Base-by-base conservation (phyloP, 2,329 filamentous ascomycete genomes). In the Dothidotthia symphoricarpi region DNA sequence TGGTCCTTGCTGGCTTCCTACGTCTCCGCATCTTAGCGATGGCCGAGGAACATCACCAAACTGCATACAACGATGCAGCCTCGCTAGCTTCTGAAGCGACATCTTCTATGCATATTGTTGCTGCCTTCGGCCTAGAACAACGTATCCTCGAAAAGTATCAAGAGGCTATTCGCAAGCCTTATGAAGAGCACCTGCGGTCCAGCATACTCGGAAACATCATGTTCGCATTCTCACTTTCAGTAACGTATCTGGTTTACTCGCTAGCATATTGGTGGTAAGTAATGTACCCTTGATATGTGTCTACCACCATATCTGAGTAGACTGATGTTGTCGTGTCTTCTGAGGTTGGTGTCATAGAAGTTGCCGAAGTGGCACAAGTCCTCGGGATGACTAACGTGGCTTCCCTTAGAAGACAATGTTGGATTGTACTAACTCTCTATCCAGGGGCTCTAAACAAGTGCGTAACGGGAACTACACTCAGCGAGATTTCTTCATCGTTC, bases 1-100 rank as follows among this genome's bases (percentile, higher is more conserved):
- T 76, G 65, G 45, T 75, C 4, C 46, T 71, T 1, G 67, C 66
- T 15, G 73, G 74, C 0, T 75, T 70, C 43, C 53, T 73, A 14
- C 66, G 73, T 27, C 61, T 76, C 9, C 66, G 70, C 4, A 68
- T 75, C 3, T 61, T 76, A 11, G 75, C 78, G 2, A 73, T 75
- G 25, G 81, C 83, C 31, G 80, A 86, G 45, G 74, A 77, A 38
- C 75, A 77, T 11, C 81, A 85, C 48, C 77, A 81, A 27, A 76
- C 75, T 16, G 81, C 83, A 2, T 87, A 83, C 49, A 74, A 77
- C 6, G 74, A 75, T 28, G 81, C 83, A 2, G 77, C 82, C 12
- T 74, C 76, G 4, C 75, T 86, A 34, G 82, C 82, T 1, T 79
- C 81, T 5, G 83, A 88, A 50, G 82, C 82, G 1, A 80, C 83